phyloP scores from a whole-genome alignment of 2,329 filamentous ascomycete genomes.

The Cercospora sesami region DNA sequence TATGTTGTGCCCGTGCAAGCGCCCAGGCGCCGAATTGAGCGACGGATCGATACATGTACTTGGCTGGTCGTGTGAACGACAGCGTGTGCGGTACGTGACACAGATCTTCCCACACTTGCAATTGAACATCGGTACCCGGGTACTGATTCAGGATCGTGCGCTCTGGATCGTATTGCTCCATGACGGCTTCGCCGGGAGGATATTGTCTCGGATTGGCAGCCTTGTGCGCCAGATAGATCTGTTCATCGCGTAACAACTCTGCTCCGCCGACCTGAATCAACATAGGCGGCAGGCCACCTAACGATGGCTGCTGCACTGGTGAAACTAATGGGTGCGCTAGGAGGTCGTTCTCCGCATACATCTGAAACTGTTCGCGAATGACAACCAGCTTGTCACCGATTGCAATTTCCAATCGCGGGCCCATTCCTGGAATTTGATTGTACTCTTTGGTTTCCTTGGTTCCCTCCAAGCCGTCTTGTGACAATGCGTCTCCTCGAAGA shows the following conservation, averaged over 20 bases:
- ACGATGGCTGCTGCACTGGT: slow-evolving; percentile 79
- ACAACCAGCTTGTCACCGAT: slow-evolving; percentile 70
- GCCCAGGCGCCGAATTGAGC: slow-evolving; percentile 94
- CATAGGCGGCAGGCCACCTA: slow-evolving; percentile 86
- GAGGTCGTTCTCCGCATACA: slow-evolving; percentile 80
- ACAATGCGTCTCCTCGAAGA: slow-evolving; percentile 16
- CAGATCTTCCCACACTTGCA: slow-evolving; percentile 94
- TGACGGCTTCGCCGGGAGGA: slow-evolving; percentile 63
- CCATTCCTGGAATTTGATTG: slow-evolving; percentile 31
- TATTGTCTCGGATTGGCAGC: slow-evolving; percentile 81
- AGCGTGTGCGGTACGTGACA: slow-evolving; percentile 90
- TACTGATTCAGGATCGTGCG: slow-evolving; percentile 61
- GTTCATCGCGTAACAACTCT: slow-evolving; percentile 87
- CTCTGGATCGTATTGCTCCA: slow-evolving; percentile 63
- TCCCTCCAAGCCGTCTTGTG: slow-evolving; percentile 20
- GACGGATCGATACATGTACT: slow-evolving; percentile 90
- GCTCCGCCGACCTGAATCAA: slow-evolving; percentile 85
- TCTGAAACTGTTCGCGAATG: slow-evolving; percentile 89
- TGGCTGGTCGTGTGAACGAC: slow-evolving; percentile 94
- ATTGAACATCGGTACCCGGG: slow-evolving; percentile 82
- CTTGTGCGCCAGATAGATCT: slow-evolving; percentile 93
- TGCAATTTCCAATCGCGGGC: slow-evolving; percentile 59
- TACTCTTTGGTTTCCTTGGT: slow-evolving; percentile 16
- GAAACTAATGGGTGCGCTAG: slow-evolving; percentile 87
- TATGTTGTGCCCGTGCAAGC: slow-evolving; percentile 76